Base-by-base conservation (phyloP, 495 filamentous ascomycete genomes). In the Aspergillus ellipticus region DNA sequence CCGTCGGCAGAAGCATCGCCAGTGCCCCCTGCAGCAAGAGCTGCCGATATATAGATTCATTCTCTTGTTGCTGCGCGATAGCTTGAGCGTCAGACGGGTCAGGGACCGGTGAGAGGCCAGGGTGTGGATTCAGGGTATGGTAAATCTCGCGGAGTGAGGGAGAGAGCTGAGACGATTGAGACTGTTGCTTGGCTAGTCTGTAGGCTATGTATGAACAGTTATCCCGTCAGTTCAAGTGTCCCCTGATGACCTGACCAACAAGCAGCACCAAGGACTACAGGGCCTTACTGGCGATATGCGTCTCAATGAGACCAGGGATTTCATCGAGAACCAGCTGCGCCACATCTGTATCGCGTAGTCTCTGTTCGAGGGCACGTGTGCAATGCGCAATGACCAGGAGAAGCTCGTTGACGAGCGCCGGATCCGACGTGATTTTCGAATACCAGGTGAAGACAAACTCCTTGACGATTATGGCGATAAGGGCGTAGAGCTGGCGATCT, bases 371-470 rank as follows among this genome's bases (percentile, higher is more conserved):
- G 11, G 85, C 89, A 43, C 89, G 79, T 16, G 92, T 96, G 66
- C 88, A 91, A 69, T 96, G 91, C 46, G 92, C 94, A 56, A 97
- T 88, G 51, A 96, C 85, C 64, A 86, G 85, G 29, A 97, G 78
- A 42, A 96, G 82, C 71, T 97, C 95, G 62, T 87, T 83, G 49
- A 92, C 85, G 59, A 98, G 89, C 1, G 81, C 77, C 55, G 91
- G 87, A 68, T 98, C 95, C 4, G 91, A 82, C 2, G 93, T 97
- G 66, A 98, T 90, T 64, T 88, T 90, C 45, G 78, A 79, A 72
- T 98, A 98, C 94, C 94, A 98, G 52, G 85, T 87, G 54, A 90
- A 84, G 19, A 97, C 88, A 68, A 89, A 91, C 58, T 96, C 93
- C 62, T 87, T 83, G 49, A 96, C 80, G 57, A 97, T 83, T 53